phyloP scores from a whole-genome alignment of 805 yeast genomes.

The Saccharomycopsis fermentans region DNA sequence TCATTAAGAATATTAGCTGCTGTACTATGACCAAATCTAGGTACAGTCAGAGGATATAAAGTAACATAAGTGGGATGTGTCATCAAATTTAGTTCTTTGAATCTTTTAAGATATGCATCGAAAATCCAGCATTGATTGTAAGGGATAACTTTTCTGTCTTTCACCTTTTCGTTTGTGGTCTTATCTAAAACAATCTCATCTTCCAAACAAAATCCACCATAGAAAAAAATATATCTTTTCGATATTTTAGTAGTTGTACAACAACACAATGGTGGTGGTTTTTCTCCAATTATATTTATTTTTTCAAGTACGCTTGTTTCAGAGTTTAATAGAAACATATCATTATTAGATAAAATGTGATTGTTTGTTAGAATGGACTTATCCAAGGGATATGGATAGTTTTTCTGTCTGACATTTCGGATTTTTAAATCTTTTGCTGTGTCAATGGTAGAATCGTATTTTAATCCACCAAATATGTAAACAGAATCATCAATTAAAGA shows the following conservation, averaged over 20 bases:
- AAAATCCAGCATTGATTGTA: conserved; percentile 48
- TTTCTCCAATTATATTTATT: conserved; percentile 29
- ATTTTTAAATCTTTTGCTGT: neutral
- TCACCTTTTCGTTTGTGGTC: neutral
- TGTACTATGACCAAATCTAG: conserved; percentile 14
- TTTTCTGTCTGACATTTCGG: neutral
- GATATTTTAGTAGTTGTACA: conserved; percentile 41
- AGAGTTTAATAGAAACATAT: conserved; percentile 30
- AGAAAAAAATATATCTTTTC: conserved; percentile 44
- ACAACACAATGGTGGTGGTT: conserved; percentile 45
- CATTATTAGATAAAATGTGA: conserved; percentile 29
- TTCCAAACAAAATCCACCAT: conserved; percentile 53
- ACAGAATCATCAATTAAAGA: neutral
- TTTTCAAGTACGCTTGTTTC: conserved; percentile 28
- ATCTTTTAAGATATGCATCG: conserved; percentile 39
- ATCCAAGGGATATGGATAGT: conserved; percentile 37
- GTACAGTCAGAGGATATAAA: neutral
- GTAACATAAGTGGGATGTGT: neutral
- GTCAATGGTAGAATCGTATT: neutral
- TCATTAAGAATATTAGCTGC: neutral
- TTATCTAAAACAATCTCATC: neutral
- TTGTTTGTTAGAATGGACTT: conserved; percentile 33
- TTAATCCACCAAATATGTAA: conserved; percentile 4
- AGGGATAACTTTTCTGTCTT: neutral
- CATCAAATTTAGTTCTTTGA: conserved; percentile 28